Evolutionary conservation across 306 rosid species (phyloP).

Genomic region (Gleditsia sinensis): DNA sequence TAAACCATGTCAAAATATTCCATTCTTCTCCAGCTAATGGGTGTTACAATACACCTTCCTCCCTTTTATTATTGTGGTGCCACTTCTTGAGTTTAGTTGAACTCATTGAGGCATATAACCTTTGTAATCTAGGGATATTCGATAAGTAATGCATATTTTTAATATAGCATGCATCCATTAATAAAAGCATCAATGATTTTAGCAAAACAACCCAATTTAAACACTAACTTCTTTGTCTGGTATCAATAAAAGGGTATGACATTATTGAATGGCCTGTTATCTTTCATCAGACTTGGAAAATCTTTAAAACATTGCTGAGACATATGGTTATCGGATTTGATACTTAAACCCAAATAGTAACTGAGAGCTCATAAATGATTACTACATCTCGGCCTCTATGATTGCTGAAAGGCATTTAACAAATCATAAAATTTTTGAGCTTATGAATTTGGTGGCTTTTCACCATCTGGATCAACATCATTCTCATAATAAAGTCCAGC

Average conservation of each 20-base stretch:
- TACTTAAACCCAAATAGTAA: too few relatives aligned
- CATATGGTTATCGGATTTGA: too few relatives aligned
- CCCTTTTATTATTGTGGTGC: neutral
- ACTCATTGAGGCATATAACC: neutral
- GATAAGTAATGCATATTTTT: too few relatives aligned
- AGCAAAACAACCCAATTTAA: neutral
- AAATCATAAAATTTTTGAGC: too few relatives aligned
- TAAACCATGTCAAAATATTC: neutral
- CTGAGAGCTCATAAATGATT: too few relatives aligned
- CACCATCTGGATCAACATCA: too few relatives aligned
- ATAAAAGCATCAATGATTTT: neutral
- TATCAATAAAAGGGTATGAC: neutral
- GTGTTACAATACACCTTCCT: neutral
- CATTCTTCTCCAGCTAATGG: neutral
- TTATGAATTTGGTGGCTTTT: too few relatives aligned
- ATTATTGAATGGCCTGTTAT: neutral
- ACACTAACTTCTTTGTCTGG: neutral
- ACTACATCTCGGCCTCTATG: too few relatives aligned
- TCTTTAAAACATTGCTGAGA: neutral
- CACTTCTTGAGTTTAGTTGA: neutral
- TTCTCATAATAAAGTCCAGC: too few relatives aligned
- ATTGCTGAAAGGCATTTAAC: too few relatives aligned
- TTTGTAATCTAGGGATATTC: neutral
- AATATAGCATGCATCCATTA: neutral
- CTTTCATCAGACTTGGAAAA: neutral